Evolutionary conservation across 108 stramenopile species (phyloP).

Genomic region (Chaetoceros muelleri): DNA sequence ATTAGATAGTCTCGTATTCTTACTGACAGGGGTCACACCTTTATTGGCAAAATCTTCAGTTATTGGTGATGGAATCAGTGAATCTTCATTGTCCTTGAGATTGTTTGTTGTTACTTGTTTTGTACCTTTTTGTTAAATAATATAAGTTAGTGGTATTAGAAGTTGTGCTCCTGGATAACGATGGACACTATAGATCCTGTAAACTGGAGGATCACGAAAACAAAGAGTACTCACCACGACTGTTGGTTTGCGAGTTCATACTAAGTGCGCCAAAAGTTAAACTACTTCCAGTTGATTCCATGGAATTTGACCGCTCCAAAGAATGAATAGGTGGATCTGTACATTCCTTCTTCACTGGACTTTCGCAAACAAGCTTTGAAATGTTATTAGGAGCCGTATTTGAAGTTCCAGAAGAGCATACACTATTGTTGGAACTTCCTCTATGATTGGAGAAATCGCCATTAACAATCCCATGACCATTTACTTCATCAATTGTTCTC

Average conservation of each 20-base stretch:
- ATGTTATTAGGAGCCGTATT: not conserved
- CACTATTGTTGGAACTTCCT: not conserved
- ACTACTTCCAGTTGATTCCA: not conserved
- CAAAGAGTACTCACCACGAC: not conserved
- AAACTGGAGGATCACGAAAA: not conserved
- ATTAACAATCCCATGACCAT: not conserved
- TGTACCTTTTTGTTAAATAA: not conserved
- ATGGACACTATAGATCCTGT: not conserved
- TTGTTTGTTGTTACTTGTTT: too few relatives aligned
- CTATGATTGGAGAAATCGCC: not conserved
- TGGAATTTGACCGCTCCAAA: not conserved
- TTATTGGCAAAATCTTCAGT: not conserved
- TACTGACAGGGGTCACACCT: not conserved
- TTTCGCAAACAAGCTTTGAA: not conserved
- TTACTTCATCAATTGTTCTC: not conserved
- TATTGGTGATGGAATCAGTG: not conserved
- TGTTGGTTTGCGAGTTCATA: not conserved
- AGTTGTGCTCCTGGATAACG: too few relatives aligned
- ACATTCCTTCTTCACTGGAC: not conserved
- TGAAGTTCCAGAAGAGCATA: not conserved
- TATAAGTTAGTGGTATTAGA: too few relatives aligned
- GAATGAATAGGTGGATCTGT: not conserved
- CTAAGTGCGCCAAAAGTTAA: not conserved
- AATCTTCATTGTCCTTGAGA: not conserved
- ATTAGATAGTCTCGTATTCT: not conserved